Conservation (phyloP, 805 yeast species). For the Kuraishia molischiana region DNA sequence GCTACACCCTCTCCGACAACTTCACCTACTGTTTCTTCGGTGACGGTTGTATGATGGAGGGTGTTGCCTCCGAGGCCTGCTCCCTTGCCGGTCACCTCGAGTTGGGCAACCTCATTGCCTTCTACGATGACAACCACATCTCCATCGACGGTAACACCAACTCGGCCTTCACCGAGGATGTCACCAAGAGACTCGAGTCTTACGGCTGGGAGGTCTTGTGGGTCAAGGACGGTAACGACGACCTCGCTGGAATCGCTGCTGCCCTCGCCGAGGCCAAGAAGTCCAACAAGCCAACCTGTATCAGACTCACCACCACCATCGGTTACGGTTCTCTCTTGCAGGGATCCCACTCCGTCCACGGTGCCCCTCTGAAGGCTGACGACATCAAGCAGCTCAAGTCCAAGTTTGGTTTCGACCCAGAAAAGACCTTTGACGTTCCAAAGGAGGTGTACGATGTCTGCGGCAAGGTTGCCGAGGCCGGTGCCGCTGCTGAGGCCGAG, state of each 20-base stretch:
- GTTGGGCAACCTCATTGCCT: constrained; percentile 85
- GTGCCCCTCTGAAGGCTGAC: constrained; percentile 90
- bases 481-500: constrained; percentile 58
- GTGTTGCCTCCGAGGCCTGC: constrained; percentile 89
- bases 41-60: constrained; percentile 98
- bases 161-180: constrained; percentile 91
- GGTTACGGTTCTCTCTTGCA: constrained; percentile 84
- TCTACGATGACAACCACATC: constrained; percentile 95
- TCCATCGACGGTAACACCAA: constrained; percentile 92
- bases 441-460: constrained; percentile 72
- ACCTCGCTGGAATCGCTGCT: constrained; percentile 55
- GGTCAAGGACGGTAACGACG: constrained; percentile 76
- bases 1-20: constrained; percentile 59
- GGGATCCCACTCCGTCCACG: constrained; percentile 93
- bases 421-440: constrained; percentile 68
- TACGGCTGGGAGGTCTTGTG: constrained; percentile 88
- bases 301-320: constrained; percentile 82
- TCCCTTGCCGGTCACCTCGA: constrained; percentile 95
- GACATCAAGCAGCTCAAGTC: constrained; percentile 82
- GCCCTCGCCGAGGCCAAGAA: constrained; percentile 80
- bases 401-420: constrained; percentile 83
- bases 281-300: constrained; percentile 82
- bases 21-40: constrained; percentile 79
- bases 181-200: constrained; percentile 70
- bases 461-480: constrained; percentile 45